Conservation (phyloP, 176 grass and related monocot genomes). For the Puya raimondii region DNA sequence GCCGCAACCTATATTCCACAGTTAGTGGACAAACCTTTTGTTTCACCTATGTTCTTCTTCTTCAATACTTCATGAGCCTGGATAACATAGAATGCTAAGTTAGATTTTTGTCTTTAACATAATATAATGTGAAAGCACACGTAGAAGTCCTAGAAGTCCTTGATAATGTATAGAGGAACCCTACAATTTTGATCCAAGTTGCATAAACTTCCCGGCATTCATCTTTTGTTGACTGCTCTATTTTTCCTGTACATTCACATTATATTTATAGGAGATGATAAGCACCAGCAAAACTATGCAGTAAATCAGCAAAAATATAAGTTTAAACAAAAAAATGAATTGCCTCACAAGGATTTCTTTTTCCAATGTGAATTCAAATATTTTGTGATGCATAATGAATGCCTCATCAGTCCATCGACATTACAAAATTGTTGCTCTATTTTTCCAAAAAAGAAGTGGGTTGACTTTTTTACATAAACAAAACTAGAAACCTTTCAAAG, state of each 20-base stretch:
- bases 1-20: neutral
- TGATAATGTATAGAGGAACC: slow-evolving; percentile 9
- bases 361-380: neutral
- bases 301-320: neutral
- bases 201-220: slow-evolving; percentile 91
- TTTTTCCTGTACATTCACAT: slow-evolving; percentile 59
- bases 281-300: neutral
- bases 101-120: neutral
- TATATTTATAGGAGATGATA: neutral
- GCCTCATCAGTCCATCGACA: no score
- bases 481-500: neutral
- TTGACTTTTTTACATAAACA: no score
- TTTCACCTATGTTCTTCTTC: slow-evolving; percentile 31
- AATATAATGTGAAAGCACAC: neutral
- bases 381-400: no score
- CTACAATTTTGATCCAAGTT: slow-evolving; percentile 71
- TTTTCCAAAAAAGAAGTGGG: no score
- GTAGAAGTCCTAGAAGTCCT: slow-evolving; percentile 15
- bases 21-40: slow-evolving; percentile 47
- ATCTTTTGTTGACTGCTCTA: slow-evolving; percentile 95
- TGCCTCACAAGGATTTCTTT: neutral
- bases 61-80: slow-evolving; percentile 82
- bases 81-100: slow-evolving; percentile 10
- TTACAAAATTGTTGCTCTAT: neutral
- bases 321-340: slow-evolving; percentile 16